A percentile compares a stretch with the other conserved stretches of the same genome.
phyloP scores from a whole-genome alignment of 108 stramenopile genomes.

The Cyclostephanos invisitatus region DNA sequence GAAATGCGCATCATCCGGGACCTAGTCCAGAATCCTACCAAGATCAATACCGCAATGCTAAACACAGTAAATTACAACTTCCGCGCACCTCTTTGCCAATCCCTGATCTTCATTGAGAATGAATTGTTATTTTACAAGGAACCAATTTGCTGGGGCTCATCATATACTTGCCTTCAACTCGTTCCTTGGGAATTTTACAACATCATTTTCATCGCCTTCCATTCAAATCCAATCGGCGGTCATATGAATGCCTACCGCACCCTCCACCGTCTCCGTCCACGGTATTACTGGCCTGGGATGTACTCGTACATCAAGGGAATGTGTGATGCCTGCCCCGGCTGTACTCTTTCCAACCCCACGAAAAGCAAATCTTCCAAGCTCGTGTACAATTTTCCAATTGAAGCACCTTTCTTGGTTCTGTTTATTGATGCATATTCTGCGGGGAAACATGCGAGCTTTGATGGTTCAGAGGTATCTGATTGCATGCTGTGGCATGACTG shows the following conservation, averaged over 20 bases:
- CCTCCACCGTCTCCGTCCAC: not conserved
- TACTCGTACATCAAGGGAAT: not conserved
- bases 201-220: too few species aligned
- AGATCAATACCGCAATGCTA: too few species aligned
- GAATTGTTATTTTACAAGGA: not conserved
- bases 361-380: not conserved
- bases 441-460: not conserved
- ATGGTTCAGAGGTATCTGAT: not conserved
- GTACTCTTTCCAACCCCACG: not conserved
- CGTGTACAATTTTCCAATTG: conserved; percentile 1
- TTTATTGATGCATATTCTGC: not conserved
- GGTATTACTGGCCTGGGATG: conserved; percentile 3
- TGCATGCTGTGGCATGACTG: not conserved
- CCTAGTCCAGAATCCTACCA: too few species aligned
- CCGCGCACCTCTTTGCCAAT: too few species aligned
- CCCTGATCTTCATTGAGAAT: too few species aligned
- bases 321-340: not conserved
- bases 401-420: not conserved
- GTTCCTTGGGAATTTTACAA: conserved; percentile 3
- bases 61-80: too few species aligned
- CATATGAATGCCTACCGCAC: too few species aligned
- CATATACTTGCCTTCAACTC: not conserved
- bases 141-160: not conserved
- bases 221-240: too few species aligned
- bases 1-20: too few species aligned